Conservation (phyloP, 179 eudicot genomes). For the Drosera spatulata region DNA sequence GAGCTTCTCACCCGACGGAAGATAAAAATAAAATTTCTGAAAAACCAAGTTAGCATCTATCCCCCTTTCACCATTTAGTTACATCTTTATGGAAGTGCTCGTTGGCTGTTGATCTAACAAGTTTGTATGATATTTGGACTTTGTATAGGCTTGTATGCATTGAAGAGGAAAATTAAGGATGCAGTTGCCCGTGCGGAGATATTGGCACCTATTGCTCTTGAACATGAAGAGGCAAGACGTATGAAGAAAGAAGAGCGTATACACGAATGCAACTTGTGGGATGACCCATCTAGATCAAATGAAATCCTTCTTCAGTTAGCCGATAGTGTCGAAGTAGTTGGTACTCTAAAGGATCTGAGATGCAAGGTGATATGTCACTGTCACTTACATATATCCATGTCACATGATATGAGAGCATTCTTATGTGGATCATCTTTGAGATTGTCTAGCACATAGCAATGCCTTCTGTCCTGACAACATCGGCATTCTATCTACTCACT, state of each 20-base stretch:
- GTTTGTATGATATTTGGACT: not conserved
- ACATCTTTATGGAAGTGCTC: too few species aligned
- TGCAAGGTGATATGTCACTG: conserved; percentile 41
- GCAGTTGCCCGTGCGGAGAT: conserved; percentile 68
- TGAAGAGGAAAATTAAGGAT: conserved; percentile 73
- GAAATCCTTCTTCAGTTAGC: conserved; percentile 64
- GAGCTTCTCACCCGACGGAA: too few species aligned
- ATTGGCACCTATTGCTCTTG: conserved; percentile 52
- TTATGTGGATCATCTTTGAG: not conserved
- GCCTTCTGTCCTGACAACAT: not conserved
- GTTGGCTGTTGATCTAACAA: too few species aligned
- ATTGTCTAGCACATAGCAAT: not conserved
- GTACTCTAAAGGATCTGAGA: conserved; percentile 58
- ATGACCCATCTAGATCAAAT: conserved; percentile 53
- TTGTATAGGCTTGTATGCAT: conserved; percentile 60
- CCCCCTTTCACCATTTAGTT: too few species aligned
- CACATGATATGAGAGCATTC: not conserved
- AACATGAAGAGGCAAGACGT: conserved; percentile 60
- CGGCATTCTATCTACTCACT: too few species aligned
- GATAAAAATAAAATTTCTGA: too few species aligned
- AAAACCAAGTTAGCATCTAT: too few species aligned
- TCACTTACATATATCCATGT: not conserved
- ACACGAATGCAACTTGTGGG: conserved; percentile 59
- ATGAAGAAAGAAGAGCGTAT: conserved; percentile 49
- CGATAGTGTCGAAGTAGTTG: conserved; percentile 60